Base-by-base conservation (phyloP, 164 flowering plant genomes). In the Macadamia integrifolia region DNA sequence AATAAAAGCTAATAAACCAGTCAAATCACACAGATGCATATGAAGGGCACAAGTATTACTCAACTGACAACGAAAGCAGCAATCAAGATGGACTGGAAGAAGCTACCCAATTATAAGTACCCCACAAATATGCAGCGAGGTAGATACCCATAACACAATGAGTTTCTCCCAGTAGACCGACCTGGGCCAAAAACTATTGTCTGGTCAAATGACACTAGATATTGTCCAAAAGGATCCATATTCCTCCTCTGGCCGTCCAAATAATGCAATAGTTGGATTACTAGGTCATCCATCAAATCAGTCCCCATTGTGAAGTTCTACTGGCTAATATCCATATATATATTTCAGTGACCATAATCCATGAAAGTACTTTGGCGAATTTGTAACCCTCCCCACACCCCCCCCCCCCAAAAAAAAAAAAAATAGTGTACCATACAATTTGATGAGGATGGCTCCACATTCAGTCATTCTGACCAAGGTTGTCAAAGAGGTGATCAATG, bases 1-100 rank as follows among this genome's bases (percentile, higher is more conserved):
- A 68, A 59, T 71, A 13, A 35, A 72, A 67, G 58, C 31, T 65
- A 35, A 67, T 44, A 48, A 17, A 42, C 18, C 13, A 9, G 53
- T 29, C 6, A 23, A 64, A 31, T 14, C 55, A 49, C 58, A 44
- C 63, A 13, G 17, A n/a, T 32, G 1, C n/a, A 31, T 52, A 59
- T 35, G 59, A 64, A 70, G 44, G 10, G 49, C 10, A 32, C 40
- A 23, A 23, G 23, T 23, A 2, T 35, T 35, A 35, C 40, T 5
- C 49, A 28, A 48, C 28, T 3, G 48, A 49, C 59, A 46, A 53
- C 9, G 0, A 18, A 17, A 60, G 46, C 15, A 64, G 14, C 49
- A 48, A 58, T 50, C 56, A 53, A 55, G 12, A 9, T 62, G 17
- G 52, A 46, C 14, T 23, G 29, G 23, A 29, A 44, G 55, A 59